Evolutionary conservation across 208 protist genomes (phyloP).

Genomic region (Spongospora subterranea): DNA sequence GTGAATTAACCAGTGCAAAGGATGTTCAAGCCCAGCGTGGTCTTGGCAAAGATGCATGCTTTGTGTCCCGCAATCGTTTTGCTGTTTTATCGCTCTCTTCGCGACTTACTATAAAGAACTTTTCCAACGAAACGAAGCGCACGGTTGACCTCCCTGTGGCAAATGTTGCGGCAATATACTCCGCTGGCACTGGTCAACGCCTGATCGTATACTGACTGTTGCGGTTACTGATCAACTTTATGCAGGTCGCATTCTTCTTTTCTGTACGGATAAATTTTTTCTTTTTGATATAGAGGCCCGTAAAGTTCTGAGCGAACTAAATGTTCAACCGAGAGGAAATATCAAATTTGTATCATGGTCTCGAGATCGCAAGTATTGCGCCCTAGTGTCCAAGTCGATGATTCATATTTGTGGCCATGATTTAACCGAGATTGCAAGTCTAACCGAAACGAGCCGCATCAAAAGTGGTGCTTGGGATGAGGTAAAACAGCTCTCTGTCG

Average conservation of each 20-base stretch:
- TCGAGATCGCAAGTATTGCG: conserved; percentile 46
- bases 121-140: conserved; percentile 75
- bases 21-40: conserved; percentile 66
- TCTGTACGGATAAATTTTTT: conserved; percentile 20
- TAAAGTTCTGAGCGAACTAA: conserved; percentile 55
- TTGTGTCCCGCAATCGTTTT: conserved; percentile 92
- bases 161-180: background rate
- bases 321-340: conserved; percentile 50
- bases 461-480: background rate
- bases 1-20: background rate
- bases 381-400: conserved; percentile 49
- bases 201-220: background rate
- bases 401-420: conserved; percentile 55
- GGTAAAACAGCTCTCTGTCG: background rate
- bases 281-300: conserved; percentile 59
- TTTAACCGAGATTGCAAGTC: background rate
- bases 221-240: background rate
- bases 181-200: background rate
- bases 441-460: background rate
- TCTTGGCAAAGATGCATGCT: conserved; percentile 79
- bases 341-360: conserved; percentile 73
- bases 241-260: conserved; percentile 18
- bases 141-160: conserved; percentile 42
- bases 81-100: conserved; percentile 84
- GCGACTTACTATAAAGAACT: conserved; percentile 84